Percentiles rank a stretch among this genome's conserved stretches.
Evolutionary conservation across 179 eudicot genomes (phyloP).

Genomic region (Silene coronaria): DNA sequence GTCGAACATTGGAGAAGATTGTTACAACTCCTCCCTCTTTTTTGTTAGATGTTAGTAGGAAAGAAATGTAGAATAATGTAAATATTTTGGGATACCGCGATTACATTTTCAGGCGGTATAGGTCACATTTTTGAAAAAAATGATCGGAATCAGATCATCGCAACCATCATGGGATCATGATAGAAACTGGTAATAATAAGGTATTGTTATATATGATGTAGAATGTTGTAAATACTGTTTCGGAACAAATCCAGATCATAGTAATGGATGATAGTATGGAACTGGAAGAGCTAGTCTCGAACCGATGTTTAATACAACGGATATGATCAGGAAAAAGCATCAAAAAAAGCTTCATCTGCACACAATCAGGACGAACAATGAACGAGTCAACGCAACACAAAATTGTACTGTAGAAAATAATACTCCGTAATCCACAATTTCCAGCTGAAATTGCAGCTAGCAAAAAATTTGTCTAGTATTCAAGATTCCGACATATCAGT

Average conservation of each 20-base stretch:
- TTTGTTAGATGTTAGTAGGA: constrained; percentile 6
- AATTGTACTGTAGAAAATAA: no score
- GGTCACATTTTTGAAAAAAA: no score
- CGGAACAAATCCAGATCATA: no score
- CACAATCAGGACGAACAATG: no score
- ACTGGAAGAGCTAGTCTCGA: no score
- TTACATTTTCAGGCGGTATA: no score
- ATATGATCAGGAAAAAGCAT: no score
- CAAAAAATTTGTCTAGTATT: constrained; percentile 3
- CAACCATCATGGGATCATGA: background rate
- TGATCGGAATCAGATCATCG: background rate
- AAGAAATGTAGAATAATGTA: background rate
- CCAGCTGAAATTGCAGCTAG: constrained; percentile 10
- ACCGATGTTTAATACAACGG: no score
- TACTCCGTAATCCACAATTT: constrained; percentile 8
- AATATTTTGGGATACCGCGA: background rate
- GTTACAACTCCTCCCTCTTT: constrained; percentile 10
- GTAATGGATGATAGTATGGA: no score
- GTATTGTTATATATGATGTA: background rate
- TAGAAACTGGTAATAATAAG: background rate
- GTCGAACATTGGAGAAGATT: background rate
- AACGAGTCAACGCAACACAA: no score
- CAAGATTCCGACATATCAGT: constrained; percentile 5
- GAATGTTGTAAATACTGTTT: no score
- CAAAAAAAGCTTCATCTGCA: no score